A percentile compares a stretch with the other conserved stretches of the same genome.
phyloP scores from a whole-genome alignment of 148 eudicot genomes.

The Vaccinium vitisidaea region DNA sequence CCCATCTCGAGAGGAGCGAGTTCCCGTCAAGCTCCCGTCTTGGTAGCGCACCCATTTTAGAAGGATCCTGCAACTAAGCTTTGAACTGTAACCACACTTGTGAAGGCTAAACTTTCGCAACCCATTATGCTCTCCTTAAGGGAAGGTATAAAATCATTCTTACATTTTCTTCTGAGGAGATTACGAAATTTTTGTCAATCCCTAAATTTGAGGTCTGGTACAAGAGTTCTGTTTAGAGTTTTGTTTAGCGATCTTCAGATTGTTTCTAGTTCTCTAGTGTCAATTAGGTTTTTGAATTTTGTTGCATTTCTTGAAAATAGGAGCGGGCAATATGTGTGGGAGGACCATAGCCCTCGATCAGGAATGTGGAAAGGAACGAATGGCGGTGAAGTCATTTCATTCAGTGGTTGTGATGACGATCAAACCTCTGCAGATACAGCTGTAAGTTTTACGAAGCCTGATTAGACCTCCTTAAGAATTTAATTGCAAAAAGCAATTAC shows the following conservation, averaged over 20 bases:
- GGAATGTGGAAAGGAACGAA: constrained; percentile 91
- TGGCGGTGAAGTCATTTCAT: constrained; percentile 95
- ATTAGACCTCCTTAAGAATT: background rate
- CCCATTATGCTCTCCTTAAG: background rate
- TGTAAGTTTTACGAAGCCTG: constrained; percentile 45
- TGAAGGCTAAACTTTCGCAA: background rate
- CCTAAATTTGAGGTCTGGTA: no score
- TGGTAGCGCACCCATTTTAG: no score
- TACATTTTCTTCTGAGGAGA: background rate
- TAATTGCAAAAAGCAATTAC: background rate
- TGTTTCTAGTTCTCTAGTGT: background rate
- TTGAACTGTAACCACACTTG: background rate
- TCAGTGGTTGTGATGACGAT: constrained; percentile 96
- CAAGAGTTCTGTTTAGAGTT: background rate
- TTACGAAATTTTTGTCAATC: background rate
- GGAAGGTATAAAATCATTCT: no score
- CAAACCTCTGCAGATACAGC: constrained; percentile 97
- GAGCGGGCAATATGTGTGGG: constrained; percentile 87
- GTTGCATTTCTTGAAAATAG: constrained; percentile 32
- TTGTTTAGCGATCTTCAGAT: no score
- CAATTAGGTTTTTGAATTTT: background rate
- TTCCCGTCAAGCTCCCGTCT: no score
- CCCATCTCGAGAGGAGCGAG: no score
- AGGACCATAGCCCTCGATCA: constrained; percentile 92
- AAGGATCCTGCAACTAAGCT: no score